Base-by-base conservation (phyloP, 2,329 filamentous ascomycete species). In the Cladosporium sp. region DNA sequence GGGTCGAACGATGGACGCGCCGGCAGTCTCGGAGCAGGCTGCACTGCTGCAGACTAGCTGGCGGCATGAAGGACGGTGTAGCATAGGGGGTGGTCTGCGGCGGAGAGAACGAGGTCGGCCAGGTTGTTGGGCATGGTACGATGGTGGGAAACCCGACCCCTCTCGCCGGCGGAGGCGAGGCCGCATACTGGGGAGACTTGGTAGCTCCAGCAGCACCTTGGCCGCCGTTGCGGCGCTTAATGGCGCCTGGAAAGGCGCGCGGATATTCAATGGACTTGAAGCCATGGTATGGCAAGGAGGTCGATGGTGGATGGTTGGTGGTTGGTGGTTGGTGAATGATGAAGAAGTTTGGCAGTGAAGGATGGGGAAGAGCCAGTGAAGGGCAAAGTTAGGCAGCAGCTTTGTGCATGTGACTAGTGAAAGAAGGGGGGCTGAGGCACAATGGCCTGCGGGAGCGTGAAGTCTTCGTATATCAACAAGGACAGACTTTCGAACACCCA, bases 1-100 rank as follows among this genome's bases (percentile, higher is more conserved):
- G 83, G 82, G 67, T 81, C 82, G 72, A 88, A 86, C 12, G 82
- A 80, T 18, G 87, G 87, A 62, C 87, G 82, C 69, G 88, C 85
- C 3, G 87, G 87, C 52, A 89, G 80, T 65, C 86, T 84, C 26
- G 85, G 81, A 16, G 84, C 82, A 58, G 80, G 74, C n/a, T 84
- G 84, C 57, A 26, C 23, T 26, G 23, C 23, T 26, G 23, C 23
- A 26, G 23, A 26, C 23, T 26, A 26, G 18, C 37, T 35, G 63
- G 29, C 21, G 28, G 26, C 14, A 26, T 26, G 46, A 57, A 50
- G 21, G 55, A 46, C 5, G 37, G 37, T 2, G n/a, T 7, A 35
- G 44, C 35, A 8, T 26, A 59, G 11, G 56, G 56, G 26, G 37
- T 23, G 10, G 12, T 26, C 35, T 59, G 56, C 21, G 55, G 33